These are phyloP conservation scores for Calocybe cyanea DNA, from an alignment of 768 basidiomycete genomes.

Conservation along the genomic window DNA sequence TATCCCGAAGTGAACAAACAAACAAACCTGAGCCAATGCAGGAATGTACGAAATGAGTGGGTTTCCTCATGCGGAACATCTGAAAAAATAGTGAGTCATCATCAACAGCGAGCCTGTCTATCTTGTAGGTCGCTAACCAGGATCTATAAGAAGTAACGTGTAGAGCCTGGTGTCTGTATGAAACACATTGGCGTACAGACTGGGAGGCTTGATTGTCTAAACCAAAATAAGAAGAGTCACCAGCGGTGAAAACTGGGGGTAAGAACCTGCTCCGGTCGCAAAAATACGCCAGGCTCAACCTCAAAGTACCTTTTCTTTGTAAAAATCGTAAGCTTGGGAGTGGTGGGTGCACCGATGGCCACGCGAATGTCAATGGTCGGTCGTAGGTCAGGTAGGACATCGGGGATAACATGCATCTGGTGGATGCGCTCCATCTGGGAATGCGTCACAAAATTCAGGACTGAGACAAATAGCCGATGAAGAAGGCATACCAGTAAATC, in stretches of 20 bases:
- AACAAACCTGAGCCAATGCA: conserved; percentile 85
- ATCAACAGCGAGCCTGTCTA: background rate
- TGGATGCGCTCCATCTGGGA: conserved; percentile 87
- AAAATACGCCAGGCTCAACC: conserved; percentile 69
- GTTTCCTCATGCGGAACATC: conserved; percentile 79
- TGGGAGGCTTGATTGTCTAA: conserved; percentile 64
- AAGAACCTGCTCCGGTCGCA: conserved; percentile 65
- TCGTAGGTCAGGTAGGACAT: conserved; percentile 67
- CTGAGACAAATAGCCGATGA: background rate
- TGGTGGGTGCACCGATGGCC: conserved; percentile 37
- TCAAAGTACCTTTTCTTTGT: conserved; percentile 33
- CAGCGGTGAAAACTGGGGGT: conserved; percentile 11
- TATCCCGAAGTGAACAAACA: conserved; percentile 1
- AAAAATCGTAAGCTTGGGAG: conserved; percentile 25
- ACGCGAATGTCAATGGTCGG: conserved; percentile 76
- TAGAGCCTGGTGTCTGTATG: conserved; percentile 79
- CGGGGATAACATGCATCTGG: conserved; percentile 90
- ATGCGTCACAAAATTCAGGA: background rate
- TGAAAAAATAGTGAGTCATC: conserved; percentile 22
- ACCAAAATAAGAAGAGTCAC: background rate
- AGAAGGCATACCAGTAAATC: conserved; percentile 71
- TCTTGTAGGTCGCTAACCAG: conserved; percentile 44
- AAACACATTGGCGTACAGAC: conserved; percentile 71
- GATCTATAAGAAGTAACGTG: conserved; percentile 87
- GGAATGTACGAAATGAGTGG: conserved; percentile 62